A percentile compares a stretch with the other conserved stretches of the same genome.
Evolutionary conservation across 352 stramenopile species (phyloP).

Genomic region (Phytophthora agathidicida): DNA sequence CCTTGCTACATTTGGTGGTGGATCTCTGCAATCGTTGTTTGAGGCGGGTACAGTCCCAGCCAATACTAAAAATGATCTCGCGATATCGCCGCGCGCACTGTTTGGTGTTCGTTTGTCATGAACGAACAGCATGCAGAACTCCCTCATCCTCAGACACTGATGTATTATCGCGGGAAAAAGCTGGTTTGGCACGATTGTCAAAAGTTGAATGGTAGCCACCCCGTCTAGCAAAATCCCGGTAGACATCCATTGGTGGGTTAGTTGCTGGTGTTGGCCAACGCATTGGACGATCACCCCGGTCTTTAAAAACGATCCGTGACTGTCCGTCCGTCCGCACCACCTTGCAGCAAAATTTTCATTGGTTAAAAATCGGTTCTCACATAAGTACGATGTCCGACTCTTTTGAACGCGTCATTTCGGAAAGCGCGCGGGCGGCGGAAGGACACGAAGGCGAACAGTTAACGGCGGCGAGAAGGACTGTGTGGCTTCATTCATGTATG

Average conservation of each 20-base stretch:
- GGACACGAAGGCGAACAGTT: too few species aligned
- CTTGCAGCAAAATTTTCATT: too few species aligned
- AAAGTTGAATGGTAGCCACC: not conserved
- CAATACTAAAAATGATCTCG: slow-evolving; percentile 4
- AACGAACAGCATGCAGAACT: not conserved
- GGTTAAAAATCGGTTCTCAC: too few species aligned
- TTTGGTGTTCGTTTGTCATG: slow-evolving; percentile 18
- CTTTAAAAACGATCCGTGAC: too few species aligned
- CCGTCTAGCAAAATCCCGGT: too few species aligned
- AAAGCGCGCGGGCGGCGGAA: too few species aligned
- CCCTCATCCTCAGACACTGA: not conserved
- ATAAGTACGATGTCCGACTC: too few species aligned
- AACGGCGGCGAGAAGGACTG: too few species aligned
- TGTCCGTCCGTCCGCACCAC: too few species aligned
- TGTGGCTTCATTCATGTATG: too few species aligned
- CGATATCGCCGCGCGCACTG: not conserved
- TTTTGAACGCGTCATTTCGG: too few species aligned
- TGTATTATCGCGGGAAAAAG: slow-evolving; percentile 8
- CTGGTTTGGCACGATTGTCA: not conserved
- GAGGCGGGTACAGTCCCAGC: not conserved
- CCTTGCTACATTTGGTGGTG: slow-evolving; percentile 2
- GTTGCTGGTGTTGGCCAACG: slow-evolving; percentile 10
- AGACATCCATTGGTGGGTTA: not conserved
- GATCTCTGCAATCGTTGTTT: slow-evolving; percentile 4
- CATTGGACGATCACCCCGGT: too few species aligned